Evolutionary conservation across 768 basidiomycete species (phyloP).

Genomic region (Hypholoma sublateritium): DNA sequence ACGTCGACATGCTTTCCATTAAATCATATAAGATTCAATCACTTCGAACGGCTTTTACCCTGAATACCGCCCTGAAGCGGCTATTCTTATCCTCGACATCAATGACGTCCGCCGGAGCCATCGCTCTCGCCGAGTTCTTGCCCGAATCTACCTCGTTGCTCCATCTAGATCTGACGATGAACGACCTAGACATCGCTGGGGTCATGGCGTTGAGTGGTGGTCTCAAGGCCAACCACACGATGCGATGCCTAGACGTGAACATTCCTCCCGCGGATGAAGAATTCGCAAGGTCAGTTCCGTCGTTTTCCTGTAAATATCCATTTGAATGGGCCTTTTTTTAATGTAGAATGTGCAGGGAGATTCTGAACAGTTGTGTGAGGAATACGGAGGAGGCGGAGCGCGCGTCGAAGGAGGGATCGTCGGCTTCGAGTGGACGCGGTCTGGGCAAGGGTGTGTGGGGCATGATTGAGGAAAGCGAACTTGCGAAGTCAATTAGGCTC

Average conservation of each 20-base stretch:
- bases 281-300: conserved; percentile 58
- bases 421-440: conserved; percentile 47
- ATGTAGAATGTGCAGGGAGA: conserved; percentile 77
- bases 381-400: conserved; percentile 89
- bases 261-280: conserved; percentile 85
- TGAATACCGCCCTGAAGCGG: conserved; percentile 89
- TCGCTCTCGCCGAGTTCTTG: conserved; percentile 94
- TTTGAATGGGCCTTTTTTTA: conserved; percentile 9
- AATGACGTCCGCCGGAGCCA: conserved; percentile 82
- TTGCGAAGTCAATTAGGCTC: conserved; percentile 67
- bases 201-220: conserved; percentile 91
- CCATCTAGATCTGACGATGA: conserved; percentile 88
- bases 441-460: conserved; percentile 74
- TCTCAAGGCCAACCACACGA: conserved; percentile 77
- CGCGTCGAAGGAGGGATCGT: conserved; percentile 24
- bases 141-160: conserved; percentile 86
- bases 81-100: conserved; percentile 86
- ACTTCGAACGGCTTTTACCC: conserved; percentile 87
- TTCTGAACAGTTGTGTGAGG: conserved; percentile 85
- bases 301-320: conserved; percentile 3
- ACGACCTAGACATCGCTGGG: conserved; percentile 83
- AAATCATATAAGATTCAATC: conserved; percentile 65
- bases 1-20: not conserved
- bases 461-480: conserved; percentile 83
- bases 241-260: conserved; percentile 92